Evolutionary conservation across 2,329 filamentous ascomycete species (phyloP), one percentile per base, ranked within the genome.

Genomic region (Hypoxylon rubiginosum): DNA sequence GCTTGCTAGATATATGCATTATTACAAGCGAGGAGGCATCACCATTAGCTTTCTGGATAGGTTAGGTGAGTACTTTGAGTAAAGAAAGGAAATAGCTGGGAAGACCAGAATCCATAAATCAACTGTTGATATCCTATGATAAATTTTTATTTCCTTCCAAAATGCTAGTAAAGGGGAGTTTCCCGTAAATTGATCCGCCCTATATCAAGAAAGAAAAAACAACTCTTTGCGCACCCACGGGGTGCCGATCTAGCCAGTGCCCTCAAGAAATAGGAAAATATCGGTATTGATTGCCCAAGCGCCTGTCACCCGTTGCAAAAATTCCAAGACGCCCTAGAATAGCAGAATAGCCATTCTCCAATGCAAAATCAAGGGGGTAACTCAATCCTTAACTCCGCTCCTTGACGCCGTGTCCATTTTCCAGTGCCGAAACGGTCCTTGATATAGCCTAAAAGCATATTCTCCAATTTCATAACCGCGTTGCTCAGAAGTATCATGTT

Each of bases 391-490:
- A 56, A 67, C 52, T 53, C 64, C 61, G 15, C 11, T 41, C 19
- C 7, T 53, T 41, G 34, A 64, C 66, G 39, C 67, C 64, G 36
- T 62, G 28, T 49, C 17, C 55, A 34, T 61, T 68, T 61, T 63
- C 54, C 55, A 46, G 15, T 24, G 24, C 46, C 24, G 10, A 61
- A 58, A 19, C 39, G 45, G n/a, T 34, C 53, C 19, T 34, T 26
- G 43, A n/a, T 54, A 24, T 51, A 34, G 53, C 64, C 62, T 66
- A 36, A 57, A 51, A 70, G 67, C 67, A 19, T 21, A 34, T 24
- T 43, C 43, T 8, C 30, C 28, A 21, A 54, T 51, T 46, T 58
- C 24, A 50, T 55, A 36, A 32, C 51, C 30, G 32, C 19, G 41
- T 49, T 24, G 30, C 26, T 41, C 32, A 48, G 21, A 56, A 32